Evolutionary conservation across 148 eudicot genomes (phyloP), one percentile per base, ranked within the genome.

Genomic region (Chenopodium berlandieri): DNA sequence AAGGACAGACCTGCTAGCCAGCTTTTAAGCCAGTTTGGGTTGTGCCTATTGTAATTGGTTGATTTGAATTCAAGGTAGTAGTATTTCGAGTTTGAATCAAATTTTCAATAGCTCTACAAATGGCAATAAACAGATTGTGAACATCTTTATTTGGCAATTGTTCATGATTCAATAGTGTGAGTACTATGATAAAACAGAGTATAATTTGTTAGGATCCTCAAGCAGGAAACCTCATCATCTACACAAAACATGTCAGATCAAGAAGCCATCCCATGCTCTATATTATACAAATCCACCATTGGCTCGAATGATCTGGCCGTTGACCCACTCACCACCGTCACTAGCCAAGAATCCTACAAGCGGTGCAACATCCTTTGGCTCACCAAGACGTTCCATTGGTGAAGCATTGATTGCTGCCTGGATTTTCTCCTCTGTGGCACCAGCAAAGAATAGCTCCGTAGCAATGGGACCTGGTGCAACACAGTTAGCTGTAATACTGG

Each of bases 401-500:
- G 76, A 44, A 37, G 9, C 14, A 27, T 78, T 81, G 2, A 71
- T 75, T 0, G 52, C 17, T 22, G 56, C 80, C 71, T 82, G 75
- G 23, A 88, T 63, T 16, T 22, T 75, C 56, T 79, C 86, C 75
- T 83, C 80, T 10, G 88, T 73, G 25, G 76, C 81, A 23, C 90
- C 88, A 9, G 78, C 75, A 34, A 86, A 84, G 81, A 84, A 88
- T 63, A 88, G 11, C 4, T 88, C 90, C 17, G 90, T 88, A 4
- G 87, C 88, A 7, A 88, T 46, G 5, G 90, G 88, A 30, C 90
- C 88, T 0, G 88, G 88, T 62, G 87, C 90, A 23, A 88, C 85
- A 27, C 88, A 83, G 58, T 88, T 88, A 8, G 82, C 90, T 12
- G 90, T 88, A 25, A 88, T 86, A 48, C 37, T 56, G 1, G 88